Conservation (phyloP, 2,329 filamentous ascomycete genomes). For the Aspergillus thermomutatus region DNA sequence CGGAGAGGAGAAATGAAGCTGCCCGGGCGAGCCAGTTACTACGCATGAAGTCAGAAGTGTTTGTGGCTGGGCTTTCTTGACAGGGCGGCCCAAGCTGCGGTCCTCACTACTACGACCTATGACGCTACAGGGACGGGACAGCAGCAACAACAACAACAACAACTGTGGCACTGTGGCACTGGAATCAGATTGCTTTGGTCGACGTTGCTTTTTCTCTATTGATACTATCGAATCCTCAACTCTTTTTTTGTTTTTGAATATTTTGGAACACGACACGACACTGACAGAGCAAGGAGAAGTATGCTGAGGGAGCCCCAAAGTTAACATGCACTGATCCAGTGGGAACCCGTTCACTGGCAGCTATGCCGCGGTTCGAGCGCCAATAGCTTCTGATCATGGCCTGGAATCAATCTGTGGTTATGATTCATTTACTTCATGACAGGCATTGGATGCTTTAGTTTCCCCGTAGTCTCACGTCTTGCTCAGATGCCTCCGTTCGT, state of each 20-base stretch:
- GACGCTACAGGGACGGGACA: neutral
- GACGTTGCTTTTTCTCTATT: neutral
- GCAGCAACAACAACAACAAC: neutral
- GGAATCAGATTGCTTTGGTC: neutral
- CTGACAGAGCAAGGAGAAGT: neutral
- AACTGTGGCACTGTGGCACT: neutral
- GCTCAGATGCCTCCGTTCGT: neutral
- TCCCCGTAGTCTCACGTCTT: neutral
- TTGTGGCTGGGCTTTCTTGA: conserved; percentile 1
- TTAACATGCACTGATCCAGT: neutral
- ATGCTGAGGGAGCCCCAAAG: neutral
- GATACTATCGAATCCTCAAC: neutral
- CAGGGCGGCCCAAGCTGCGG: conserved; percentile 4
- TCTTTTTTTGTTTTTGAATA: neutral
- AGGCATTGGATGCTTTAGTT: neutral
- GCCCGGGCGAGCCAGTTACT: neutral
- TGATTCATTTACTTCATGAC: neutral
- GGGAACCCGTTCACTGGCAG: neutral
- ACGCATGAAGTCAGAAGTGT: conserved; percentile 11
- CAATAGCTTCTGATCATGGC: neutral
- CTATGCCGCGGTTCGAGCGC: neutral
- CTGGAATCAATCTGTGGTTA: neutral
- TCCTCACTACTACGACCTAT: neutral
- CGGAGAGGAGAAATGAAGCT: conserved; percentile 6
- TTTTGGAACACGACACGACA: neutral